Conservation (phyloP, 805 yeast genomes). For the Ogataea kodamae region DNA sequence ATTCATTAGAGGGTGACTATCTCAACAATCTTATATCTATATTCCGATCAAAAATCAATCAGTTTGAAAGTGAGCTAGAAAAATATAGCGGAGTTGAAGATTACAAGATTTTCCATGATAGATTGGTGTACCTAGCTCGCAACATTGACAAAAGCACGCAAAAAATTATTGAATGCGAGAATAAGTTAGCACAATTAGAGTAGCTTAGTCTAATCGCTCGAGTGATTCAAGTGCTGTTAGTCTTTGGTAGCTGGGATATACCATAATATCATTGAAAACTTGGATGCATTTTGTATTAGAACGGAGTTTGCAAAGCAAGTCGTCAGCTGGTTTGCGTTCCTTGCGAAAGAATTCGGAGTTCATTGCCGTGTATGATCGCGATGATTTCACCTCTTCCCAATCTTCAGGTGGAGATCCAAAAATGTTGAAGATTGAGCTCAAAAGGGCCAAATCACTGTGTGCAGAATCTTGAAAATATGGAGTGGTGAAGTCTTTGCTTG, state of each 20-base stretch:
- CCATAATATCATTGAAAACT: conserved; percentile 42
- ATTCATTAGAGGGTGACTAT: conserved; percentile 62
- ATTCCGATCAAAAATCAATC: conserved; percentile 60
- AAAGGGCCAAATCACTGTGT: conserved; percentile 54
- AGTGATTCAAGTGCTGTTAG: conserved; percentile 30
- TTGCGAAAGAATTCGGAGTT: conserved; percentile 27
- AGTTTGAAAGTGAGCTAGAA: conserved; percentile 70
- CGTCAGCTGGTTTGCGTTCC: conserved; percentile 19
- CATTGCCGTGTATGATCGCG: conserved; percentile 35
- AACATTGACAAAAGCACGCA: conserved; percentile 63
- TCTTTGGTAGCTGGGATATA: conserved; percentile 36
- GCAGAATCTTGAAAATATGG: conserved; percentile 39
- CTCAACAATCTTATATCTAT: conserved; percentile 49
- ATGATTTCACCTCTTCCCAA: conserved; percentile 44
- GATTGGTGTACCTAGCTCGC: conserved; percentile 62
- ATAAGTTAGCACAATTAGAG: conserved; percentile 28
- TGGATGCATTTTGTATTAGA: conserved; percentile 17
- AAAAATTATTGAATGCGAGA: conserved; percentile 47
- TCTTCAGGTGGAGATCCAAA: conserved; percentile 63
- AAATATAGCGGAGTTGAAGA: conserved; percentile 50
- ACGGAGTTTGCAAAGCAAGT: conserved; percentile 36
- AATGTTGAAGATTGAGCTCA: conserved; percentile 48
- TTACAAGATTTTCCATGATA: conserved; percentile 50
- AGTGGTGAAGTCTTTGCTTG: conserved; percentile 37
- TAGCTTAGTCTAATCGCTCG: conserved; percentile 1